phyloP scores from a whole-genome alignment of 176 grass and related monocot genomes.

The Puya raimondii region DNA sequence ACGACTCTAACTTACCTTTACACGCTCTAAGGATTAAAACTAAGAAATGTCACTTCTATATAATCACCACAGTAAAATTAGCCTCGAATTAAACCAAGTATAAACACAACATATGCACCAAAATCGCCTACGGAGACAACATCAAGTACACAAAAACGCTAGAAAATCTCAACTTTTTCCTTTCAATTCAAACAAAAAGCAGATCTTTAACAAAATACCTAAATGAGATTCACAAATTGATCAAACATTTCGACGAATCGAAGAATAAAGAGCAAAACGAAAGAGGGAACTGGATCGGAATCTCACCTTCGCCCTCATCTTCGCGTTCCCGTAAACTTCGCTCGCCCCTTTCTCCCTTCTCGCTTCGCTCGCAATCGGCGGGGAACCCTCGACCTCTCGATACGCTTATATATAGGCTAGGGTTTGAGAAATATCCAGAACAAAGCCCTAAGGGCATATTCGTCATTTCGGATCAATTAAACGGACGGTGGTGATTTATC shows the following conservation, averaged over 20 bases:
- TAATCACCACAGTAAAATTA: neutral
- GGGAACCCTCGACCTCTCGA: neutral
- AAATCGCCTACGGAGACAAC: neutral
- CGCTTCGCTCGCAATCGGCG: neutral
- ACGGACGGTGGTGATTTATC: neutral
- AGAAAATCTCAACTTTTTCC: too few relatives aligned
- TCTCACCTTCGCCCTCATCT: slow-evolving; percentile 4
- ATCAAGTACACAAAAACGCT: neutral
- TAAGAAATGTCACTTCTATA: neutral
- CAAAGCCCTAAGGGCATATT: neutral
- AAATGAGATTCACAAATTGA: neutral
- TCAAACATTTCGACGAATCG: neutral
- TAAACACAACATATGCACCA: neutral
- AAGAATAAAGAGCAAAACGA: neutral
- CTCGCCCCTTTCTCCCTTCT: neutral
- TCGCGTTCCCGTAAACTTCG: neutral
- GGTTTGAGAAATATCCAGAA: neutral
- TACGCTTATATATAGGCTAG: neutral
- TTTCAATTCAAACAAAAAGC: too few relatives aligned
- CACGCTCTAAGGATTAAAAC: neutral
- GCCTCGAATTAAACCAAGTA: neutral
- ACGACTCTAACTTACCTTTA: neutral
- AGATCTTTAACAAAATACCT: too few relatives aligned
- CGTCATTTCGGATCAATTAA: neutral
- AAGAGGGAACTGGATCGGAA: neutral